Evolutionary conservation across 345 rosid species (phyloP).

Genomic region (Euphorbia tirucalli): DNA sequence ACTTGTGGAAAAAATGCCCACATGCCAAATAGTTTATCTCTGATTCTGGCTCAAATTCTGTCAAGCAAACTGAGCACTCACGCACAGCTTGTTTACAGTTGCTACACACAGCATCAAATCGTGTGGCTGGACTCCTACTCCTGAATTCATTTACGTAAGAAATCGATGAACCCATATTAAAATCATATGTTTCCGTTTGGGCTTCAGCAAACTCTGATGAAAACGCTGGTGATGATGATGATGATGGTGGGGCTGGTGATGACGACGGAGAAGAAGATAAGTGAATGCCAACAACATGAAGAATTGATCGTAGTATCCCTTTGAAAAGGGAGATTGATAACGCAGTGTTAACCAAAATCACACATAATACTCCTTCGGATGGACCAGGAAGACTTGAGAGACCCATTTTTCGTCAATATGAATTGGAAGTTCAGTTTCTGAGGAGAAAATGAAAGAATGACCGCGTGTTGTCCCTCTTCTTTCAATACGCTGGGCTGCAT

Average conservation of each 20-base stretch:
- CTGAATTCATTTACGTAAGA: constrained; percentile 64
- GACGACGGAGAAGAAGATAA: constrained; percentile 32
- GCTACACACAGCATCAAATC: constrained; percentile 45
- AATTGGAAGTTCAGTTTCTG: neutral
- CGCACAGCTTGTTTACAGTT: constrained; percentile 45
- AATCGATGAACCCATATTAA: constrained; percentile 36
- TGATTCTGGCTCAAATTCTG: constrained; percentile 53
- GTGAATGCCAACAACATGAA: constrained; percentile 57
- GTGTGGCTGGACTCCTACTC: constrained; percentile 48
- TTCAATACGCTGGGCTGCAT: constrained; percentile 29
- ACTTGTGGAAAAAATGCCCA: constrained; percentile 68
- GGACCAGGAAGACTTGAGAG: constrained; percentile 84
- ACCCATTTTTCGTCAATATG: constrained; percentile 47
- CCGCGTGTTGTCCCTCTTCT: constrained; percentile 7
- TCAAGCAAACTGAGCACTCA: constrained; percentile 69
- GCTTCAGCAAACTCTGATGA: constrained; percentile 33
- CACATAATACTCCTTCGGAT: constrained; percentile 81
- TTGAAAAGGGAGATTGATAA: constrained; percentile 68
- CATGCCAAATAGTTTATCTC: constrained; percentile 64
- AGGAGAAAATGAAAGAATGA: neutral
- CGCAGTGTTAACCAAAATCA: constrained; percentile 82
- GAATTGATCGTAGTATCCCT: constrained; percentile 62
- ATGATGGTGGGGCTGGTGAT: neutral
- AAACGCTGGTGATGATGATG: constrained; percentile 23
- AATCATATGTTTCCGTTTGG: constrained; percentile 40